Conservation (phyloP, 2,329 filamentous ascomycete genomes). For the Cordyceps cateniannulata region DNA sequence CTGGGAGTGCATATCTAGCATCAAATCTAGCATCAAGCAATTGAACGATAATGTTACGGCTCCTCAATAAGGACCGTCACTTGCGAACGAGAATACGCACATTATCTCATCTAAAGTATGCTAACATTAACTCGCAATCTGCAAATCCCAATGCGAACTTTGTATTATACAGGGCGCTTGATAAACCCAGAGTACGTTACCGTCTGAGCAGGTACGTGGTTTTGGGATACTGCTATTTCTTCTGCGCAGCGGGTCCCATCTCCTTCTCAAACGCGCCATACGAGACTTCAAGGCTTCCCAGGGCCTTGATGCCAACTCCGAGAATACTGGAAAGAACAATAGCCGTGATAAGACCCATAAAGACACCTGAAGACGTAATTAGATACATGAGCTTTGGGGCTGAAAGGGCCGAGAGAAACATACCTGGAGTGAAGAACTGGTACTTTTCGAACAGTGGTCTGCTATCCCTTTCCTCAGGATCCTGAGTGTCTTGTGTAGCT, state of each 20-base stretch:
- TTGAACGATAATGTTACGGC: background rate
- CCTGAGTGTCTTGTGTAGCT: background rate
- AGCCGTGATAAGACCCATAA: constrained; percentile 72
- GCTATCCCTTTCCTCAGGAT: constrained; percentile 25
- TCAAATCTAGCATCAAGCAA: background rate
- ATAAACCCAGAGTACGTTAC: background rate
- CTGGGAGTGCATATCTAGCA: background rate
- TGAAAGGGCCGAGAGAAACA: constrained; percentile 21
- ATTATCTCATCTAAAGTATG: background rate
- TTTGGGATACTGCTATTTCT: constrained; percentile 58
- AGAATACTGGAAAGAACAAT: constrained; percentile 71
- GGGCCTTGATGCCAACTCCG: constrained; percentile 67
- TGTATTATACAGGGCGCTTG: background rate
- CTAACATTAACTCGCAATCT: background rate
- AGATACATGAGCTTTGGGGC: constrained; percentile 6
- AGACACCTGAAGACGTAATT: constrained; percentile 57
- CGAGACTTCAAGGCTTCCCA: constrained; percentile 77
- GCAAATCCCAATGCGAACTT: background rate
- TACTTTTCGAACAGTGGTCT: constrained; percentile 80
- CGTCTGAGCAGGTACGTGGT: background rate
- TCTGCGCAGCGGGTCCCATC: constrained; percentile 81
- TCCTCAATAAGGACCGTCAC: background rate
- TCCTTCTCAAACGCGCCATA: constrained; percentile 97
- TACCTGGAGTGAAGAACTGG: constrained; percentile 86
- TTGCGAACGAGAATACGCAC: background rate